phyloP scores from a whole-genome alignment of 768 basidiomycete species.

The Phanerochaete carnosa region DNA sequence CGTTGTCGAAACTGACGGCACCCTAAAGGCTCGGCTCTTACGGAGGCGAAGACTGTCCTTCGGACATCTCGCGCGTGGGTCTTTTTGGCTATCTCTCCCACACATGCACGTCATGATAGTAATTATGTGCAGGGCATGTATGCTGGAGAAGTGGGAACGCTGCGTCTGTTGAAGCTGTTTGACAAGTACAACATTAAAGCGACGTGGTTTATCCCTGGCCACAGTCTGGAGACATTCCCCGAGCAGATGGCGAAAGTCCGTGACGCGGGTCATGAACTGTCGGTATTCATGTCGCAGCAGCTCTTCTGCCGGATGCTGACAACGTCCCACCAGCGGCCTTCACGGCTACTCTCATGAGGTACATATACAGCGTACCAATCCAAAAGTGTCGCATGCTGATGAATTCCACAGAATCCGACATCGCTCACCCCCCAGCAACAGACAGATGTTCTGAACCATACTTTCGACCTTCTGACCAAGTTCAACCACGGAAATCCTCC shows the following conservation, averaged over 20 bases:
- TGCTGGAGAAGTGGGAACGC: slow-evolving; percentile 71
- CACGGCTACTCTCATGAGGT: slow-evolving; percentile 75
- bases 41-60: slow-evolving; percentile 69
- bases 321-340: slow-evolving; percentile 41
- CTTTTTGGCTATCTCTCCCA: neutral
- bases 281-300: slow-evolving; percentile 11
- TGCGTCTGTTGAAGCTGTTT: slow-evolving; percentile 68
- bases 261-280: slow-evolving; percentile 75
- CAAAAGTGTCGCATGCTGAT: neutral
- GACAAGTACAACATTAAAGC: slow-evolving; percentile 64
- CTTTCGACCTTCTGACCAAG: slow-evolving; percentile 57
- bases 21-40: slow-evolving; percentile 61
- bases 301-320: neutral
- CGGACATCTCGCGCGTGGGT: slow-evolving; percentile 61
- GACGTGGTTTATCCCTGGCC: slow-evolving; percentile 77
- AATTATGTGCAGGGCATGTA: slow-evolving; percentile 52
- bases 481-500: slow-evolving; percentile 61
- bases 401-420: slow-evolving; percentile 47
- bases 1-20: neutral
- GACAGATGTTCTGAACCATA: slow-evolving; percentile 65
- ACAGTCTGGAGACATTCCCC: slow-evolving; percentile 74
- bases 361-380: neutral
- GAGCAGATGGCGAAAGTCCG: slow-evolving; percentile 65
- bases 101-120: neutral
- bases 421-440: slow-evolving; percentile 64